Percentiles rank a stretch among this genome's conserved stretches.
Conservation (phyloP, 2,329 filamentous ascomycete species). For the Alternaria brassicae region DNA sequence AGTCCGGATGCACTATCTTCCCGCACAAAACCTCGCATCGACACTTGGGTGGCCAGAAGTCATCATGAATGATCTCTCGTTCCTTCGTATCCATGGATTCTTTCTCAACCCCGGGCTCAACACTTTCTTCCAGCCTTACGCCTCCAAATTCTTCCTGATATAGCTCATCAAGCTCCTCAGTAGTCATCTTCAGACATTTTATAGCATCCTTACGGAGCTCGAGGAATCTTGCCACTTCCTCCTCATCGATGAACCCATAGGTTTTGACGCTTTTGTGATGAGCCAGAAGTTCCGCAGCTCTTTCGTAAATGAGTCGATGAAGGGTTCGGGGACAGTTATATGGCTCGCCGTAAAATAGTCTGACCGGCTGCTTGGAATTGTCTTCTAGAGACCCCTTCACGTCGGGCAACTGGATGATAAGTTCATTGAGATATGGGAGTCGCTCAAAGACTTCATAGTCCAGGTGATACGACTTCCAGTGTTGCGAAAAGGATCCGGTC, state of each 20-base stretch:
- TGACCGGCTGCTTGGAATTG: constrained; percentile 1
- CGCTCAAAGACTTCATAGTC: constrained; percentile 31
- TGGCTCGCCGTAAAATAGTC: constrained; percentile 26
- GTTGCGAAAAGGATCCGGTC: constrained; percentile 16
- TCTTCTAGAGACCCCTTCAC: constrained; percentile 15
- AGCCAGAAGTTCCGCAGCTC: constrained; percentile 25
- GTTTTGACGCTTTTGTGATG: constrained; percentile 16
- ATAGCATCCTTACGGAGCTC: constrained; percentile 2
- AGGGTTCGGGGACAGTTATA: constrained; percentile 32
- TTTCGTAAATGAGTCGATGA: constrained; percentile 37
- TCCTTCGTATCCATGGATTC: not conserved
- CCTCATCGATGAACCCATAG: constrained; percentile 29
- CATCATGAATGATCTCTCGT: not conserved
- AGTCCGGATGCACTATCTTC: not conserved
- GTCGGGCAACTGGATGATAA: constrained; percentile 28
- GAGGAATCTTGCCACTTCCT: constrained; percentile 22
- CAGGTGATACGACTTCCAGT: not conserved
- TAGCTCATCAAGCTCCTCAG: constrained; percentile 17
- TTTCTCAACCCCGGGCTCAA: not conserved
- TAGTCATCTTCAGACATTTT: constrained; percentile 13
- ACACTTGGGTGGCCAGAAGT: constrained; percentile 28
- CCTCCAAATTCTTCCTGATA: constrained; percentile 30
- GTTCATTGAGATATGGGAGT: constrained; percentile 31
- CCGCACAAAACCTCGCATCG: constrained; percentile 18
- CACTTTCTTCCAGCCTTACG: constrained; percentile 15